Conservation (phyloP, 345 rosid genomes). For the Camelina sativa region DNA sequence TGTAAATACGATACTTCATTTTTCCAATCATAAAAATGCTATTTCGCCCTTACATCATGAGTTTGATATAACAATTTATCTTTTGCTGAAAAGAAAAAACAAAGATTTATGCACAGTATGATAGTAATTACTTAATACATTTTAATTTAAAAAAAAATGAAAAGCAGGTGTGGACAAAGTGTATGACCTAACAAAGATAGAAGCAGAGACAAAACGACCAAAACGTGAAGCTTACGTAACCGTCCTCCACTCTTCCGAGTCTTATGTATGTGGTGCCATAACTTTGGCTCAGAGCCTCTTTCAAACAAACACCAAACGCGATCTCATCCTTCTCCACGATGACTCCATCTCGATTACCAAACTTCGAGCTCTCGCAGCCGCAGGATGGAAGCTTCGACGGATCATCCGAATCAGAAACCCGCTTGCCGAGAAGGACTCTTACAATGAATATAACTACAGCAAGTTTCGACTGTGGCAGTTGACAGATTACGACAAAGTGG, state of each 20-base stretch:
- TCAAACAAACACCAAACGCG: slow-evolving; percentile 77
- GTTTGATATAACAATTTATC: not conserved
- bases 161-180: slow-evolving; percentile 63
- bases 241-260: slow-evolving; percentile 83
- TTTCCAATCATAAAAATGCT: not conserved
- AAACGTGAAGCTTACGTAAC: slow-evolving; percentile 90
- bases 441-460: slow-evolving; percentile 94
- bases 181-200: slow-evolving; percentile 62
- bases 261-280: slow-evolving; percentile 93
- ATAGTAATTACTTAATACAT: too few relatives aligned
- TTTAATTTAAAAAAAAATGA: not conserved
- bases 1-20: not conserved
- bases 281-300: slow-evolving; percentile 84
- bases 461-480: slow-evolving; percentile 92
- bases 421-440: slow-evolving; percentile 57
- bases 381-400: slow-evolving; percentile 81
- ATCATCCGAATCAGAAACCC: slow-evolving; percentile 87
- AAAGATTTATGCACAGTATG: too few relatives aligned
- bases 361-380: slow-evolving; percentile 61
- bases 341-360: slow-evolving; percentile 69
- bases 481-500: slow-evolving; percentile 79
- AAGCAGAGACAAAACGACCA: slow-evolving; percentile 49
- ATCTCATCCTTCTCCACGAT: slow-evolving; percentile 82
- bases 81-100: too few relatives aligned
- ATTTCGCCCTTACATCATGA: not conserved